phyloP scores from a whole-genome alignment of 306 rosid species.

The Quercus wislizeni region DNA sequence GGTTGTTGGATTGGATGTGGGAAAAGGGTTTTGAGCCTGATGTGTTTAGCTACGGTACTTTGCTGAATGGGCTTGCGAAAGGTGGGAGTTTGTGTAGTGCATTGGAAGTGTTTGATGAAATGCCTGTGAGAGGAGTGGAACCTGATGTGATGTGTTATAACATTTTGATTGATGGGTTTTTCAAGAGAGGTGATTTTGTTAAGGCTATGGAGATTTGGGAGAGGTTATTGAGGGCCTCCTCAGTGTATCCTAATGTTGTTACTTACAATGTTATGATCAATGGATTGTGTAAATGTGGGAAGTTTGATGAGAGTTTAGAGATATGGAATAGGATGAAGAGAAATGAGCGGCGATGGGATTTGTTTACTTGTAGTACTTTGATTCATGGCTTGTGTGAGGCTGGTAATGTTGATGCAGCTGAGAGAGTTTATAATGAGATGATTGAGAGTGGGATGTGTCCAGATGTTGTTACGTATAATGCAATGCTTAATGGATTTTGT shows the following conservation, averaged over 20 bases:
- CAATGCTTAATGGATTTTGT: constrained; percentile 67
- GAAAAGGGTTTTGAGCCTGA: constrained; percentile 56
- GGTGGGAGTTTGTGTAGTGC: constrained; percentile 52
- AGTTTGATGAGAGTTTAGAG: constrained; percentile 62
- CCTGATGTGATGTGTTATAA: constrained; percentile 85
- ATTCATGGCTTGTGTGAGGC: constrained; percentile 72
- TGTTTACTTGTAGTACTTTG: constrained; percentile 62
- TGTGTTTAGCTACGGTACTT: constrained; percentile 60
- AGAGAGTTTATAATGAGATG: constrained; percentile 62
- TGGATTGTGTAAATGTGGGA: constrained; percentile 78
- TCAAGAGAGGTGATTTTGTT: constrained; percentile 46
- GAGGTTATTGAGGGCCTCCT: constrained; percentile 49
- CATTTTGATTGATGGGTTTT: constrained; percentile 76
- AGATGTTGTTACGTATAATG: constrained; percentile 61
- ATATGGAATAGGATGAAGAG: constrained; percentile 85
- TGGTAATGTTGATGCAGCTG: constrained; percentile 60
- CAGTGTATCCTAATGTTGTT: constrained; percentile 60
- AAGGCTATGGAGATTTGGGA: constrained; percentile 74
- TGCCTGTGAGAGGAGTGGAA: constrained; percentile 62
- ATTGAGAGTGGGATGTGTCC: constrained; percentile 50
- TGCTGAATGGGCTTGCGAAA: constrained; percentile 53
- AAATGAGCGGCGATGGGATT: constrained; percentile 49
- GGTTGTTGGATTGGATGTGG: constrained; percentile 67
- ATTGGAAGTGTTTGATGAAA: constrained; percentile 79
- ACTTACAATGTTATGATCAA: constrained; percentile 84